Base-by-base conservation (phyloP, 2,329 filamentous ascomycete species). In the Hysterium pulicare region DNA sequence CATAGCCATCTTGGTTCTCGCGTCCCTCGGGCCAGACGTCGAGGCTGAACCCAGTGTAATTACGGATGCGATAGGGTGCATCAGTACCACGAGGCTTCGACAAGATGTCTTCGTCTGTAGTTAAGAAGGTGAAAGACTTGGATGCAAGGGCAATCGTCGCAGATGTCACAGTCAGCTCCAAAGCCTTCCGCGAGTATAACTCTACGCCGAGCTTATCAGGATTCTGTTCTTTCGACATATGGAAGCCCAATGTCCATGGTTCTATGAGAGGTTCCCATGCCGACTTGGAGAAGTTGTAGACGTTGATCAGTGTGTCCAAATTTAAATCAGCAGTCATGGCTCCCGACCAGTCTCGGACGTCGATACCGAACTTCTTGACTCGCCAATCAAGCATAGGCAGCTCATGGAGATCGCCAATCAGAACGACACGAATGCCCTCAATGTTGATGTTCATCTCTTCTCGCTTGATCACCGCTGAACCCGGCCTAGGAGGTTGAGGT, bases 261-360 rank as follows among this genome's bases (percentile, higher is more conserved):
- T 98, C 93, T 20, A 98, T 82, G 24, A 98, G 71, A 3, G 93
- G 93, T 65, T 98, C 93, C 93, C 93, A 98, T 3, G 90, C 89
- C 0, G 93, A 98, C 66, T 98, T 98, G 11, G 93, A 93, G 69
- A 98, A 98, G 68, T 98, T 98, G 75, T 95, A 98, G 20, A 98
- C 85, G 58, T 97, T 98, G 55, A 94, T 81, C 66, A 95, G 95
- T 50, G 91, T 89, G 49, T 96, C 89, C 36, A 98, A 83, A n/a
- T 82, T 86, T 0, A 89, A 87, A 60, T 96, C 89, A 0, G 88
- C 91, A 57, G 84, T 90, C 66, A 98, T 76, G 17, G 84, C 85
- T 4, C 83, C 84, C 1, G 91, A 91, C 93, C 93, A 99, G 61
- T 98, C 89, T 51, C 86, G 82, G 3, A 94, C 87, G 34, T 86